These are phyloP conservation scores for Pyricularia sp. DNA, from an alignment of 2,329 filamentous ascomycete genomes.

Conservation along the genomic window DNA sequence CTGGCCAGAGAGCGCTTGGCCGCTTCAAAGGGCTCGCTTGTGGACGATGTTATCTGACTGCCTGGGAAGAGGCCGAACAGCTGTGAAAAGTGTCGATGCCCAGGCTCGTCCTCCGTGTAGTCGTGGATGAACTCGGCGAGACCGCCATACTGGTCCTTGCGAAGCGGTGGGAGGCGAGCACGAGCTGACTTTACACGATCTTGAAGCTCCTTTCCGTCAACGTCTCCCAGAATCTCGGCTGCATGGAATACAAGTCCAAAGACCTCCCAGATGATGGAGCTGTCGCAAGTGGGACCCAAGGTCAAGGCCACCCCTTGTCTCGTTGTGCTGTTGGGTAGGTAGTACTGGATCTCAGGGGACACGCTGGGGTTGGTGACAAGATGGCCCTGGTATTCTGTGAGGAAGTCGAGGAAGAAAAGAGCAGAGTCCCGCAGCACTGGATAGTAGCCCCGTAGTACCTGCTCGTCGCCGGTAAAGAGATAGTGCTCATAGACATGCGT, in stretches of 20 bases:
- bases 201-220: not conserved
- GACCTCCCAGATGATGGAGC: constrained; percentile 7
- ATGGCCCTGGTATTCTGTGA: constrained; percentile 18
- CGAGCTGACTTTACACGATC: not conserved
- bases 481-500: constrained; percentile 29
- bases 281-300: constrained; percentile 4
- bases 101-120: constrained; percentile 22
- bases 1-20: constrained; percentile 6
- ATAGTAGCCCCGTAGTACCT: constrained; percentile 17
- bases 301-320: not conserved
- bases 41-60: constrained; percentile 18
- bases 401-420: constrained; percentile 21
- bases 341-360: constrained; percentile 17
- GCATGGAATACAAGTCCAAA: not conserved
- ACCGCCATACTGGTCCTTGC: constrained; percentile 2
- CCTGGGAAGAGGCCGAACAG: constrained; percentile 30
- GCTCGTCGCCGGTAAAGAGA: constrained; percentile 20
- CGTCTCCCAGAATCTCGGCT: not conserved
- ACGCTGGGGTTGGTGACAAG: constrained; percentile 17
- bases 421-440: constrained; percentile 19
- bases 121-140: constrained; percentile 11
- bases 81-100: constrained; percentile 31
- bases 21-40: not conserved
- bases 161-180: constrained; percentile 4
- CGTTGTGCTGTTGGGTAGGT: constrained; percentile 9